Conservation (phyloP, 768 basidiomycete species). For the Suillus clintonianus region DNA sequence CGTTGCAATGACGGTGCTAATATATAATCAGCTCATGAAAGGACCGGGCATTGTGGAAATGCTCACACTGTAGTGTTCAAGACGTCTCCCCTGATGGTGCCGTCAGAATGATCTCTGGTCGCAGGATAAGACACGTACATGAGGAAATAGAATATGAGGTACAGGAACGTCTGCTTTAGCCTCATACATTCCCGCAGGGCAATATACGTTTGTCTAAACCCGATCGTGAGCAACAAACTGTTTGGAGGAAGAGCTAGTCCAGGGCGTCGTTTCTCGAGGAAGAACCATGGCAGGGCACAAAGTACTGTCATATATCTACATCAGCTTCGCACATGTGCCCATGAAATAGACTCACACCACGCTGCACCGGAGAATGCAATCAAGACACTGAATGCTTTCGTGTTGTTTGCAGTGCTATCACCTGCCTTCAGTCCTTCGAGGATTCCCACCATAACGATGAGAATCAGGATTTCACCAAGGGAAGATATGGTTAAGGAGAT, state of each 20-base stretch:
- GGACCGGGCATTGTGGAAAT: neutral
- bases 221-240: slow-evolving; percentile 59
- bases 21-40: slow-evolving; percentile 2
- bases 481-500: slow-evolving; percentile 73
- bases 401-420: slow-evolving; percentile 69
- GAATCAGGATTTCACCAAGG: slow-evolving; percentile 66
- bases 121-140: slow-evolving; percentile 46
- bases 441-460: slow-evolving; percentile 76
- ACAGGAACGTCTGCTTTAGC: slow-evolving; percentile 73
- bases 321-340: neutral
- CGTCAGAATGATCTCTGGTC: neutral
- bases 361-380: slow-evolving; percentile 79
- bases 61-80: slow-evolving; percentile 73
- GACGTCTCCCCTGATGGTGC: slow-evolving; percentile 61
- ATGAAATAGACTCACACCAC: slow-evolving; percentile 52
- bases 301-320: slow-evolving; percentile 41
- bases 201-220: slow-evolving; percentile 65
- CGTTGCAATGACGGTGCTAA: slow-evolving; percentile 69
- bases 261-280: slow-evolving; percentile 66
- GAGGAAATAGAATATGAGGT: slow-evolving; percentile 74
- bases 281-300: slow-evolving; percentile 74
- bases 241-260: slow-evolving; percentile 61
- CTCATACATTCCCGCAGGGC: slow-evolving; percentile 65
- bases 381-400: slow-evolving; percentile 72
- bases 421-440: slow-evolving; percentile 64